Evolutionary conservation across 805 yeast species (phyloP).

Genomic region (Kodamaea restingae): DNA sequence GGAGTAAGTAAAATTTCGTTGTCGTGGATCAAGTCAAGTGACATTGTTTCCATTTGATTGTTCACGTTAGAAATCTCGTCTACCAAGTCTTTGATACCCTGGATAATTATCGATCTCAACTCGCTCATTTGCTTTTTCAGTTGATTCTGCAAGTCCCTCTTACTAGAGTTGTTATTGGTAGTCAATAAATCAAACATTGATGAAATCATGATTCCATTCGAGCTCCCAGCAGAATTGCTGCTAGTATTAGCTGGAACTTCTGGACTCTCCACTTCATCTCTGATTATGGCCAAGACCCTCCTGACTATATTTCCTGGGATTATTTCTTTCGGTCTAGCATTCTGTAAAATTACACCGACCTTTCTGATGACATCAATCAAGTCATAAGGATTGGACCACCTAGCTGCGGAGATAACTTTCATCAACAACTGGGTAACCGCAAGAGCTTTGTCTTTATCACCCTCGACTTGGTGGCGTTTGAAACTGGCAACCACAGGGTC

Average conservation of each 20-base stretch:
- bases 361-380: conserved; percentile 66
- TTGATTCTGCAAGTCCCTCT: conserved; percentile 20
- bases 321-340: conserved; percentile 86
- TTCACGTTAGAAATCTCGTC: conserved; percentile 88
- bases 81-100: conserved; percentile 85
- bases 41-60: conserved; percentile 87
- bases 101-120: conserved; percentile 79
- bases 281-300: conserved; percentile 76
- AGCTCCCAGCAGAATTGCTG: not conserved
- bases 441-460: conserved; percentile 78
- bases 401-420: conserved; percentile 82
- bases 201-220: conserved; percentile 44
- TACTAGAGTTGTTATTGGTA: conserved; percentile 31
- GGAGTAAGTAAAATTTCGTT: conserved; percentile 83
- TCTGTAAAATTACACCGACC: conserved; percentile 65
- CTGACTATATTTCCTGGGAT: conserved; percentile 88
- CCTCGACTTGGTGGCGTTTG: conserved; percentile 79
- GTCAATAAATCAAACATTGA: conserved; percentile 85
- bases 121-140: conserved; percentile 52
- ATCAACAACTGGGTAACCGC: conserved; percentile 83
- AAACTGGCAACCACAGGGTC: conserved; percentile 47
- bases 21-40: conserved; percentile 91
- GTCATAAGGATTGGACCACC: conserved; percentile 79
- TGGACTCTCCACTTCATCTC: conserved; percentile 64
- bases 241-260: conserved; percentile 37